Conservation (phyloP, 257 asterid genomes). For the Solanum dulcamara region DNA sequence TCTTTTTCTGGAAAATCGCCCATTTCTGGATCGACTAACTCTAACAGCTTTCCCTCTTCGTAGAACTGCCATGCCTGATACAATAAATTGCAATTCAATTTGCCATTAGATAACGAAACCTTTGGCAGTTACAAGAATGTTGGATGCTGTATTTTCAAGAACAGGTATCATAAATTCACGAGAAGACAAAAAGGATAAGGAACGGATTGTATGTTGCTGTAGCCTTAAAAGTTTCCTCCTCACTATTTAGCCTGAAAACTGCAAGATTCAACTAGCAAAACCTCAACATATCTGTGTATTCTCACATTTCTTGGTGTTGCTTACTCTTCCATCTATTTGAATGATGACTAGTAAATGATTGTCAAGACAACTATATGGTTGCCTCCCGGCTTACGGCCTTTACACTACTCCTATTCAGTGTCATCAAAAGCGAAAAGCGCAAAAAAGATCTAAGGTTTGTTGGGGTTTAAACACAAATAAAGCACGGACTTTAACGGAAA, state of each 20-base stretch:
- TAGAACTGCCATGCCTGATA: conserved; percentile 73
- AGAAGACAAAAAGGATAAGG: not conserved
- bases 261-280: not conserved
- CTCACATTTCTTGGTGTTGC: not conserved
- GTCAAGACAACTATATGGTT: not conserved
- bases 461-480: too few relatives aligned
- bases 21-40: conserved; percentile 65
- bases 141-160: not conserved
- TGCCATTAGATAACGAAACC: not conserved
- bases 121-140: not conserved
- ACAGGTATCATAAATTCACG: not conserved
- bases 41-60: conserved; percentile 52
- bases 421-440: too few relatives aligned
- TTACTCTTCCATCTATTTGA: not conserved
- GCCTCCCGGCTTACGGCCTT: not conserved
- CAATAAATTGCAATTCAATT: not conserved
- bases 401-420: not conserved
- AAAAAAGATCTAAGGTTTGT: too few relatives aligned
- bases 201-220: not conserved
- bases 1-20: conserved; percentile 47
- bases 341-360: not conserved
- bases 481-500: too few relatives aligned
- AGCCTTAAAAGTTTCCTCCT: not conserved
- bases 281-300: not conserved
- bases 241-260: not conserved